Percentiles rank a stretch among this genome's conserved stretches.
Conservation (phyloP, 2,329 filamentous ascomycete genomes). For the Aureobasidium mangrovei region DNA sequence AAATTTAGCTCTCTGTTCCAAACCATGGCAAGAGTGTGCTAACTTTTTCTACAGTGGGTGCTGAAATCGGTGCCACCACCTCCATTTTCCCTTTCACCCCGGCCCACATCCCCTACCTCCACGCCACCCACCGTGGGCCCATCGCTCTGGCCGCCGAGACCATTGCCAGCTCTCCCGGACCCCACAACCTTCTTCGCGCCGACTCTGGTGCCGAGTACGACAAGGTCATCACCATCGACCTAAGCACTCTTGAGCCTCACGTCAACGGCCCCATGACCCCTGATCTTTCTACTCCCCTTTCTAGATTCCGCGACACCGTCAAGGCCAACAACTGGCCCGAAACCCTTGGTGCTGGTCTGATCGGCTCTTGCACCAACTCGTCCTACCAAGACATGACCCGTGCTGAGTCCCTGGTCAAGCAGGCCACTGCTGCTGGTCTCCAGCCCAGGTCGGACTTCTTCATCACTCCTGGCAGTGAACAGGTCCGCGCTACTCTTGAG, state of each 20-base stretch:
- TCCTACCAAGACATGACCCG: conserved; percentile 99
- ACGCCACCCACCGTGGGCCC: conserved; percentile 67
- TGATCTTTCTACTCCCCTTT: conserved; percentile 86
- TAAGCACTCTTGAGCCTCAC: conserved; percentile 83
- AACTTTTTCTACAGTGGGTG: conserved; percentile 60
- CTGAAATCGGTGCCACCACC: conserved; percentile 88
- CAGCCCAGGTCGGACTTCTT: conserved; percentile 88
- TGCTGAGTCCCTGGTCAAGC: conserved; percentile 84
- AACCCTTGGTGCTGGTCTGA: conserved; percentile 83
- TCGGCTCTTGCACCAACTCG: conserved; percentile 97
- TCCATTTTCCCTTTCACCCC: conserved; percentile 89
- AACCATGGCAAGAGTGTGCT: conserved; percentile 63
- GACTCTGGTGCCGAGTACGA: conserved; percentile 83
- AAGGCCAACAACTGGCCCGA: conserved; percentile 82
- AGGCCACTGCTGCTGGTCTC: conserved; percentile 80
- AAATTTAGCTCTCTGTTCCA: not conserved
- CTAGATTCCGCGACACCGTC: conserved; percentile 77
- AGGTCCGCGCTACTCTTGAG: conserved; percentile 89
- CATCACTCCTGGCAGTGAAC: conserved; percentile 91
- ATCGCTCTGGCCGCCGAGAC: conserved; percentile 60
- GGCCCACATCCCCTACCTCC: conserved; percentile 75
- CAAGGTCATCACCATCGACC: conserved; percentile 79
- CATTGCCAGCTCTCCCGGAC: conserved; percentile 48
- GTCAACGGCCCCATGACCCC: conserved; percentile 97
- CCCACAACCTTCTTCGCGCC: conserved; percentile 61